Conservation (phyloP, 106 monocot genomes). For the Triglochin maritima region DNA sequence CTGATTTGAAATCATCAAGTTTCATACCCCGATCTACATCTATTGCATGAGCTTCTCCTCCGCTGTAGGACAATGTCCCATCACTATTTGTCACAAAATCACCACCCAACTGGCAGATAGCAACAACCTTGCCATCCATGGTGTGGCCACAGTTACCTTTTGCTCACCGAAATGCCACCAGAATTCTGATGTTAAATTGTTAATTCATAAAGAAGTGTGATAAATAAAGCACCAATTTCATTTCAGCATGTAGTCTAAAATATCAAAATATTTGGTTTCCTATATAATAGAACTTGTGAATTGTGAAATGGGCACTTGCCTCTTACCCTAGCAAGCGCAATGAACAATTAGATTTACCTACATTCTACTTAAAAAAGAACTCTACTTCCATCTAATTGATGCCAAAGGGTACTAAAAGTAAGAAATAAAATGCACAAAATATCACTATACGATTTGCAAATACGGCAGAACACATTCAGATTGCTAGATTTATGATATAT, state of each 20-base stretch:
- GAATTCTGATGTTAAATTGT: not conserved
- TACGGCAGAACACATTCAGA: too few relatives aligned
- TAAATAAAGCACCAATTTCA: not conserved
- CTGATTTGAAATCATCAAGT: constrained; percentile 49
- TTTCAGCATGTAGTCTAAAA: not conserved
- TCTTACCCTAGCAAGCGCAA: too few relatives aligned
- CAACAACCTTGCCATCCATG: constrained; percentile 38
- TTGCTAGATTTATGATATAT: too few relatives aligned
- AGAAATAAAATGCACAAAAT: too few relatives aligned
- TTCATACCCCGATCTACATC: constrained; percentile 54
- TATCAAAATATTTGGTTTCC: not conserved
- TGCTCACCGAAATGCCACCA: not conserved
- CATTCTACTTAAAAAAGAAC: too few relatives aligned
- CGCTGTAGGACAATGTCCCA: constrained; percentile 62
- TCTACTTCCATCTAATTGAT: too few relatives aligned
- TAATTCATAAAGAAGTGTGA: not conserved
- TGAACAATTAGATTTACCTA: too few relatives aligned
- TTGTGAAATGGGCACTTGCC: not conserved
- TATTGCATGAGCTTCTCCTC: constrained; percentile 93
- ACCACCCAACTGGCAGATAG: constrained; percentile 85
- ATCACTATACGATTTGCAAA: too few relatives aligned
- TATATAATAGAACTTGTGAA: not conserved
- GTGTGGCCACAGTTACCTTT: not conserved
- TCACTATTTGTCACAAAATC: constrained; percentile 62
- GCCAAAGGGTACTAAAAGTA: too few relatives aligned